Percentiles rank a stretch among this genome's conserved stretches.
Evolutionary conservation across 2,329 filamentous ascomycete genomes (phyloP).

Genomic region (Huntiella moniliformis): DNA sequence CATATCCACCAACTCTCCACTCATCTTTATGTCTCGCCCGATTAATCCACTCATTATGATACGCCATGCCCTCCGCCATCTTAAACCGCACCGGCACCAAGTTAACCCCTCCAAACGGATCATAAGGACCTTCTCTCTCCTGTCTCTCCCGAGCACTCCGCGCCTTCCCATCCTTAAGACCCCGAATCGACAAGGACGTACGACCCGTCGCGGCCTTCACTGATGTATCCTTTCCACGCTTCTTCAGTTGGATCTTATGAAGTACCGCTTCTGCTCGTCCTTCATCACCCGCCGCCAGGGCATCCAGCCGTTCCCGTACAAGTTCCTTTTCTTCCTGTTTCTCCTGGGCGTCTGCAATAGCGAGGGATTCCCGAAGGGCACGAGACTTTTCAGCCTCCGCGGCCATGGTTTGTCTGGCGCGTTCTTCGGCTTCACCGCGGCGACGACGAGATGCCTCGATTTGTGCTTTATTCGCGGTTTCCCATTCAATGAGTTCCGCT

Average conservation of each 20-base stretch:
- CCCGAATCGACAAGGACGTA: conserved; percentile 48
- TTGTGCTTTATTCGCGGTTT: conserved; percentile 50
- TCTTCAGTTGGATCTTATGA: conserved; percentile 51
- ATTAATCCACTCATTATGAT: conserved; percentile 59
- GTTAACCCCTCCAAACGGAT: conserved; percentile 65
- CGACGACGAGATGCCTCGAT: conserved; percentile 43
- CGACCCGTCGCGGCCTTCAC: conserved; percentile 12
- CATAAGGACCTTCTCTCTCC: conserved; percentile 53
- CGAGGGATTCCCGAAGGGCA: conserved; percentile 38
- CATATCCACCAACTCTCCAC: conserved; percentile 65
- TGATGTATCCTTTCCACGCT: conserved; percentile 36
- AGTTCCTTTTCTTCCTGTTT: conserved; percentile 42
- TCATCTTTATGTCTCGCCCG: conserved; percentile 43
- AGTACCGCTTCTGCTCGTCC: conserved; percentile 41
- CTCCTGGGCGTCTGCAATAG: conserved; percentile 53
- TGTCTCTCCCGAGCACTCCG: conserved; percentile 19
- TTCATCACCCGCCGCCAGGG: conserved; percentile 41
- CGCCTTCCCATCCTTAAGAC: conserved; percentile 34
- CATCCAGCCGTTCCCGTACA: conserved; percentile 50
- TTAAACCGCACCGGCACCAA: conserved; percentile 52
- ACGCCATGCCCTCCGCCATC: conserved; percentile 34
- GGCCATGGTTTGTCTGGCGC: conserved; percentile 39
- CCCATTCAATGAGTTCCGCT: conserved; percentile 37
- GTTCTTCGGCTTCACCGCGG: conserved; percentile 36
- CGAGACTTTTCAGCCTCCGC: conserved; percentile 42